phyloP scores from a whole-genome alignment of 2,329 filamentous ascomycete species.

The Diaporthe amygdali region DNA sequence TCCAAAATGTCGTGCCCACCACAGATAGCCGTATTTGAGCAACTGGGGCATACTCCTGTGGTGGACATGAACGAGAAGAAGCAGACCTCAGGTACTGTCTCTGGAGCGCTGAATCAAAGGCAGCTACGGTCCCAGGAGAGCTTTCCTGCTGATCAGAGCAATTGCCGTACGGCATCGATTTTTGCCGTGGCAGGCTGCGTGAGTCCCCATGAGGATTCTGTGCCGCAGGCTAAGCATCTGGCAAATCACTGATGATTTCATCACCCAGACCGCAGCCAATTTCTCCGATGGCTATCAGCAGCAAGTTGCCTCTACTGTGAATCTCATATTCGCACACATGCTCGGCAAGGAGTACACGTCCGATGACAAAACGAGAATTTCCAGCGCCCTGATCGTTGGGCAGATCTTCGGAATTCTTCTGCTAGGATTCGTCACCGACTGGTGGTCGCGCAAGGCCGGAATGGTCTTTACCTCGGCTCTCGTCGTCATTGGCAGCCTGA shows the following conservation, averaged over 20 bases:
- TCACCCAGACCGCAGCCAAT: constrained; percentile 30
- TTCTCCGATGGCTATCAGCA: constrained; percentile 40
- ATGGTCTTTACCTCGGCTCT: constrained; percentile 37
- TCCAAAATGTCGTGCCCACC: not conserved
- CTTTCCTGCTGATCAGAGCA: not conserved
- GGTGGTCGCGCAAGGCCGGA: constrained; percentile 37
- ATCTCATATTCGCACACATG: constrained; percentile 38
- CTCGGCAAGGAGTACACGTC: constrained; percentile 36
- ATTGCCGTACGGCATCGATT: not conserved
- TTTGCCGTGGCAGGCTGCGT: constrained; percentile 17
- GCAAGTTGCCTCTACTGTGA: constrained; percentile 37
- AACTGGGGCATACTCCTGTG: not conserved
- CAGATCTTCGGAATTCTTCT: constrained; percentile 38
- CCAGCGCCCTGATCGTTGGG: constrained; percentile 38
- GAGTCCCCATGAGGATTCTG: not conserved
- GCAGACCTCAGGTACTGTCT: not conserved
- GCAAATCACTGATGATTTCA: not conserved
- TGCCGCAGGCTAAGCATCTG: not conserved
- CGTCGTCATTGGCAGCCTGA: constrained; percentile 36
- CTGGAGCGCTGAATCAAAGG: not conserved
- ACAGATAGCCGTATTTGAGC: not conserved
- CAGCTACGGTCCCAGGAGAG: rapidly evolving
- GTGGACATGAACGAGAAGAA: not conserved
- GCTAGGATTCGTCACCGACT: constrained; percentile 37
- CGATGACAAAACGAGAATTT: constrained; percentile 35